Base-by-base conservation (phyloP, 2,329 filamentous ascomycete species). In the Lecanicillium sp. region DNA sequence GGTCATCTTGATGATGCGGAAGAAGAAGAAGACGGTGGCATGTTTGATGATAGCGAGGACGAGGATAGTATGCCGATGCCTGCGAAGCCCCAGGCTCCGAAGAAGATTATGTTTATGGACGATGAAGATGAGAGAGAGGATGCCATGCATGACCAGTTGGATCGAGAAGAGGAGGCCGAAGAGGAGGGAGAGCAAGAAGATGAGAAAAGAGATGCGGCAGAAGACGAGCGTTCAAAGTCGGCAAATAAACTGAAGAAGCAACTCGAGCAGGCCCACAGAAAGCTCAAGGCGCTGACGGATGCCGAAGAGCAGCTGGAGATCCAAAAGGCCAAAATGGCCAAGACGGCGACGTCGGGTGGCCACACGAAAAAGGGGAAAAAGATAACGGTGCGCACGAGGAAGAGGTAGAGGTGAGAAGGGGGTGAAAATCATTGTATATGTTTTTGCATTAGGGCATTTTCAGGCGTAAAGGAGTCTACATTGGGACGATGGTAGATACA, bases 311-410 rank as follows among this genome's bases (percentile, higher is more conserved):
- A 70, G 48, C 62, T 82, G 18, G 75, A 77, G 44, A 43, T 76
- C 39, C 75, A 80, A 56, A 65, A 71, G 43, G 72, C 75, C 14
- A 74, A 71, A 54, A 81, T 80, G 76, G 75, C 74, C 27, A 82
- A 82, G 64, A 78, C 75, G 47, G 64, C 71, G 8, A 80, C 76
- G 2, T 68, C 71, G 5, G 74, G 73, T 28, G 74, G 75, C 12
- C 51, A 66, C n/a, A 79, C 72, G 19, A 77, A 75, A 54, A 64
- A 65, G 29, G 77, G 78, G 17, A 71, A 71, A 57, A 80, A 76
- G 61, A 70, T 79, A 45, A 79, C 77, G 64, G 67, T 80, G 40
- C 69, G 73, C 45, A 67, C 75, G 55, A 67, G 78, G 46, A 82
- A 82, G 65, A 67, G 74, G 52, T 79, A 64, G 55, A 44, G 12